These are phyloP conservation scores for Rhizophora mangle DNA, from an alignment of 345 rosid species.

Conservation along the genomic window DNA sequence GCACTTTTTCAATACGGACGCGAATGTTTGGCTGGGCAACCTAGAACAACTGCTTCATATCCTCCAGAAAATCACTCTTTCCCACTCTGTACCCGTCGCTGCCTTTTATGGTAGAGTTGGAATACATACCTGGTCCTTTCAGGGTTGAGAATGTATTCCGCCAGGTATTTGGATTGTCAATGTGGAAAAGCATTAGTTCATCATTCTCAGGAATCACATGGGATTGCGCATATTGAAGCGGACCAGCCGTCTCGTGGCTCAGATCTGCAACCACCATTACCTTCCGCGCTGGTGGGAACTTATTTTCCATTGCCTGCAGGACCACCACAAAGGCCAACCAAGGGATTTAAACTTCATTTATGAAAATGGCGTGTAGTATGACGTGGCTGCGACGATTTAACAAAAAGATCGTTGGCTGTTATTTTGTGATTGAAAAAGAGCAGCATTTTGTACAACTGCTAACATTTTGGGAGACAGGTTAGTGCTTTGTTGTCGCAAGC, in stretches of 20 bases:
- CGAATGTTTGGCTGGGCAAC: constrained; percentile 53
- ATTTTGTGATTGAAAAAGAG: neutral
- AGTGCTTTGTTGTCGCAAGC: constrained; percentile 1
- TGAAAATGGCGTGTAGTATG: neutral
- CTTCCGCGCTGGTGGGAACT: constrained; percentile 34
- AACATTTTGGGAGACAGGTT: constrained; percentile 2
- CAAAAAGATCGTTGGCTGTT: constrained; percentile 7
- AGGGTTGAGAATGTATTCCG: constrained; percentile 53
- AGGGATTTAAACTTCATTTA: neutral
- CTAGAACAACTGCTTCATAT: constrained; percentile 61
- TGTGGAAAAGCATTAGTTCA: constrained; percentile 59
- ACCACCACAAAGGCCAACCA: neutral
- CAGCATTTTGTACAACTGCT: neutral
- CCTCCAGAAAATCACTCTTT: constrained; percentile 57
- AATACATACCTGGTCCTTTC: constrained; percentile 17
- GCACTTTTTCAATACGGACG: constrained; percentile 38
- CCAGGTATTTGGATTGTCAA: constrained; percentile 51
- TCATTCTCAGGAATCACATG: constrained; percentile 63
- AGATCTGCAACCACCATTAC: constrained; percentile 78
- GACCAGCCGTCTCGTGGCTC: constrained; percentile 59
- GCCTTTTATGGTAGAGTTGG: constrained; percentile 4
- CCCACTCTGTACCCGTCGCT: constrained; percentile 24
- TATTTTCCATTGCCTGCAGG: constrained; percentile 27
- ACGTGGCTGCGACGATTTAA: neutral
- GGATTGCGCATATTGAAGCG: constrained; percentile 67